Evolutionary conservation across 2,329 filamentous ascomycete genomes (phyloP), one percentile per base, ranked within the genome.

Genomic region (Aspergillaceae sp.): DNA sequence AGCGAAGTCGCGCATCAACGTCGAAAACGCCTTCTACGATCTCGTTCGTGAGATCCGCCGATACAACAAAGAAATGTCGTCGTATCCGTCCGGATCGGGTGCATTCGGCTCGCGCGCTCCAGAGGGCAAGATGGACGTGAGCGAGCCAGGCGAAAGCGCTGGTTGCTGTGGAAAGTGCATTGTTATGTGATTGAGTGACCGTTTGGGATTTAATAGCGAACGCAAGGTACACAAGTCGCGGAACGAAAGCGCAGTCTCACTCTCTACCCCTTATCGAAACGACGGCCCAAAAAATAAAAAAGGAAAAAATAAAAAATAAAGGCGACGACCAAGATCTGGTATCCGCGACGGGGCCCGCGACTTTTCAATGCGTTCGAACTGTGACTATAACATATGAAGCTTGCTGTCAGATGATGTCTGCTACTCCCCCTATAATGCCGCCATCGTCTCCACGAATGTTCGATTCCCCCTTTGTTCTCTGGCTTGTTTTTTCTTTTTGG

Each of bases 1-100:
- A 37, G 92, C 92, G 56, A 98, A 97, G 75, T 94, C 90, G 52
- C 85, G 91, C 67, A 94, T 92, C 75, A 96, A 97, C 66, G 92
- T 98, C 61, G 92, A 98, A 72, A 90, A 94, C 72, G 89, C 91
- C 46, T 98, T 98, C 74, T 97, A 91, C 78, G 90, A 97, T 66
- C 90, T 97, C 58, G 92, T 98, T 48, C 86, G 92, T 66, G 92
- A 97, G 69, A 98, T 98, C 64, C 83, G 92, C 72, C 86, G 88
- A 72, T 97, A 94, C 74, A 97, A 98, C 81, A 91, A 92, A 68
- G 91, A 97, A 66, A 94, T 96, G 83, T 89, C 90, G 50, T 87
- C 87, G 49, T 87, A 94, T 70, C 82, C 84, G 40, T 81, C 83
- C 48, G 81, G 78, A 51, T 84, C 84, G 47, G 69, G 67, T 57